Evolutionary conservation across 169 alveolate species (phyloP).

Genomic region (Plasmodium ovale): DNA sequence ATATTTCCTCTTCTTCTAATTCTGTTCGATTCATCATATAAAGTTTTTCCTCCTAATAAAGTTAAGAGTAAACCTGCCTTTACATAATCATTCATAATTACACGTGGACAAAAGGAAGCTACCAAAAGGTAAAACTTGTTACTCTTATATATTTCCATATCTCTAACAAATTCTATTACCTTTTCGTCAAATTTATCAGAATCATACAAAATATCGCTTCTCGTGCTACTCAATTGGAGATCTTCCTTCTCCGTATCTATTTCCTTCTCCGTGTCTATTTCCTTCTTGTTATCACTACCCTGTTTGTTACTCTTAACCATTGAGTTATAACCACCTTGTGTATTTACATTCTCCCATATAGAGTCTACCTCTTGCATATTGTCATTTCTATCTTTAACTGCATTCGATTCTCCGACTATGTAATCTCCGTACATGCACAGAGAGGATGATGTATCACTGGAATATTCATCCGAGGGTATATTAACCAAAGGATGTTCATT

Average conservation of each 20-base stretch:
- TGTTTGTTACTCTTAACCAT: too few relatives aligned
- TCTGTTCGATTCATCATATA: conserved; percentile 72
- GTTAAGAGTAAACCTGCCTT: conserved; percentile 82
- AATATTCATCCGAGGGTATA: too few relatives aligned
- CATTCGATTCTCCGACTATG: conserved; percentile 23
- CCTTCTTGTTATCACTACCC: background rate
- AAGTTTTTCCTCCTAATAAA: conserved; percentile 81
- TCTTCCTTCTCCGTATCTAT: background rate
- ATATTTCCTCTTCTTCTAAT: conserved; percentile 80
- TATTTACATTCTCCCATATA: too few relatives aligned
- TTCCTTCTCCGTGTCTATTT: background rate
- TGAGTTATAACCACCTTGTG: background rate
- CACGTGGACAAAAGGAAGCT: conserved; percentile 80
- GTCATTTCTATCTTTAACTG: background rate
- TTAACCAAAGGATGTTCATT: too few relatives aligned
- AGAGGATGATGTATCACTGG: too few relatives aligned
- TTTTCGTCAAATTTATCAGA: conserved; percentile 38
- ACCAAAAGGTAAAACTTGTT: conserved; percentile 80
- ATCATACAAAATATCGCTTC: too few relatives aligned
- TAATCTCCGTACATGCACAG: conserved; percentile 61
- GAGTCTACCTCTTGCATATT: conserved; percentile 11
- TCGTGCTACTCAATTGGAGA: background rate
- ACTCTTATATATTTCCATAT: conserved; percentile 77
- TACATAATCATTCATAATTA: conserved; percentile 39
- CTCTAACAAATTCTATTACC: conserved; percentile 72